These are phyloP conservation scores for Tilletia caries DNA, from an alignment of 1,284 basidiomycete genomes.

Conservation along the genomic window DNA sequence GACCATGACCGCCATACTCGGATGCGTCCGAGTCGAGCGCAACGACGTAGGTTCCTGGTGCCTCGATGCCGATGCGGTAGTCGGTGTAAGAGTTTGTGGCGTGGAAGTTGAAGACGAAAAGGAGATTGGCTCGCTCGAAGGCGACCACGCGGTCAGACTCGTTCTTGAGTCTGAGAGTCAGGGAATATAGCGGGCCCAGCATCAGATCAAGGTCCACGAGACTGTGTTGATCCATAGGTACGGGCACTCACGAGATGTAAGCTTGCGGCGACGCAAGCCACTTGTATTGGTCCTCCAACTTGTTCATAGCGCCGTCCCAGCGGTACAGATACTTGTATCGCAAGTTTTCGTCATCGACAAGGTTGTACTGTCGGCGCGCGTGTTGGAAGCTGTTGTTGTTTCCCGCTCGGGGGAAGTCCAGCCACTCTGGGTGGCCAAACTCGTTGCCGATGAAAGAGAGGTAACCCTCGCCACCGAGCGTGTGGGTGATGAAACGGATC, in stretches of 20 bases:
- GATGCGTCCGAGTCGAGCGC: conserved; percentile 74
- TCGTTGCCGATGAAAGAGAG: conserved; percentile 98
- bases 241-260: conserved; percentile 31
- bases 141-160: conserved; percentile 70
- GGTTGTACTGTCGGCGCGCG: conserved; percentile 83
- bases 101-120: conserved; percentile 98
- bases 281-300: conserved; percentile 69
- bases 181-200: too few relatives aligned
- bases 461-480: conserved; percentile 92
- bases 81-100: conserved; percentile 81
- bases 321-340: conserved; percentile 89
- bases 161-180: conserved; percentile 91
- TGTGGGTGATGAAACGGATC: conserved; percentile 86
- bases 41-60: conserved; percentile 78
- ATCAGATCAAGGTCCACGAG: conserved; percentile 80
- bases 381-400: conserved; percentile 94
- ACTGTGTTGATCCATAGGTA: too few relatives aligned
- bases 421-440: conserved; percentile 98
- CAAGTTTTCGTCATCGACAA: conserved; percentile 78
- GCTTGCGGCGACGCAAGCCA: conserved; percentile 82
- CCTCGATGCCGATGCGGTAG: conserved; percentile 86
- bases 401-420: conserved; percentile 93
- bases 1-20: conserved; percentile 81
- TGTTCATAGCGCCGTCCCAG: conserved; percentile 93
- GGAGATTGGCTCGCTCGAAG: conserved; percentile 82